Percentiles rank a stretch among this genome's conserved stretches.
These are phyloP conservation scores for Aspergillus bombycis DNA, from an alignment of 2,329 filamentous ascomycete genomes.

Conservation along the genomic window DNA sequence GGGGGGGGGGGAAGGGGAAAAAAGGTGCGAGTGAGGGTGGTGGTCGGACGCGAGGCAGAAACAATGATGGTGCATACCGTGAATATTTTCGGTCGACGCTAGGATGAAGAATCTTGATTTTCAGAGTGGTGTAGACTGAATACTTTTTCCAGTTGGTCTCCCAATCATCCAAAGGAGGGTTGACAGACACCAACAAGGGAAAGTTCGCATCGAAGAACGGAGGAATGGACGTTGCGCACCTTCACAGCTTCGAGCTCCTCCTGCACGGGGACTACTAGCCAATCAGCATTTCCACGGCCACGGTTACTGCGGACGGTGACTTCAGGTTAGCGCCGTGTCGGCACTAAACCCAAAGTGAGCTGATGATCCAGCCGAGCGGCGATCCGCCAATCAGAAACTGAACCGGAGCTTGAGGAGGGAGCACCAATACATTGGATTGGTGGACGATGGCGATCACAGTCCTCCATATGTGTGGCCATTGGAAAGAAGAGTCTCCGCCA, in stretches of 20 bases:
- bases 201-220: constrained; percentile 7
- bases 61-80: constrained; percentile 2
- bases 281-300: constrained; percentile 6
- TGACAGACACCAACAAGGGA: constrained; percentile 15
- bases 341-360: constrained; percentile 21
- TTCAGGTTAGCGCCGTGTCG: constrained; percentile 7
- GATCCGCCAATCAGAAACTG: constrained; percentile 16
- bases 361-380: constrained; percentile 6
- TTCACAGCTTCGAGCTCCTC: constrained; percentile 1
- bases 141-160: not conserved
- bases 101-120: not conserved
- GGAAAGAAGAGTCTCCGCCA: constrained; percentile 23
- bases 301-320: constrained; percentile 4
- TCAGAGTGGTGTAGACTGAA: not conserved
- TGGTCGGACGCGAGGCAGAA: constrained; percentile 4
- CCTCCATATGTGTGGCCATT: constrained; percentile 20
- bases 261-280: constrained; percentile 7
- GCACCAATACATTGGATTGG: constrained; percentile 24
- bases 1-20: not conserved
- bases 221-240: constrained; percentile 3
- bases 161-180: not conserved
- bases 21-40: not conserved
- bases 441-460: not conserved
- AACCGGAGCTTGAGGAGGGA: not conserved
- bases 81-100: not conserved